Conservation (phyloP, 495 filamentous ascomycete species). For the Sphaerosporella brunnea region DNA sequence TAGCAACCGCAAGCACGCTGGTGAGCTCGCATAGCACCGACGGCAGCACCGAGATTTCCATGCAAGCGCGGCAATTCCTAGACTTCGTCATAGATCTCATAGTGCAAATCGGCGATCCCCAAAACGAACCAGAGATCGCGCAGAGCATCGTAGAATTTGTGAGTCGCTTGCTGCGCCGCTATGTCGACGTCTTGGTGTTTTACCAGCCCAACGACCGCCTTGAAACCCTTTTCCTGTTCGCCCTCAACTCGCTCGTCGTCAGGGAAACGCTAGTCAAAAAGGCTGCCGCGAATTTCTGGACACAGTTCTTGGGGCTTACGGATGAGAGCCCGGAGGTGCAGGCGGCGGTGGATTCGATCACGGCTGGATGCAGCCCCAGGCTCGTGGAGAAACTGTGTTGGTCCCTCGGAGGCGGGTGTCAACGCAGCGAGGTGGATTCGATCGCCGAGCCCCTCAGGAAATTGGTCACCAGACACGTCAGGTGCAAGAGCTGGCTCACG, state of each 20-base stretch:
- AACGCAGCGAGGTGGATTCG: slow-evolving; percentile 58
- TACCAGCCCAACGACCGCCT: slow-evolving; percentile 35
- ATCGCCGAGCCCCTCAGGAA: slow-evolving; percentile 63
- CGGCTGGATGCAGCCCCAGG: slow-evolving; percentile 15
- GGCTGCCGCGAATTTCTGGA: slow-evolving; percentile 68
- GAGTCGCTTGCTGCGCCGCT: slow-evolving; percentile 45
- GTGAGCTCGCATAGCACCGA: slow-evolving; percentile 44
- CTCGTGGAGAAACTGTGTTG: slow-evolving; percentile 26
- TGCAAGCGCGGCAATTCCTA: slow-evolving; percentile 39
- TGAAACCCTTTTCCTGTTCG: slow-evolving; percentile 59
- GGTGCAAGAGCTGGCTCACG: slow-evolving; percentile 43
- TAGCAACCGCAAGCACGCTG: slow-evolving; percentile 63
- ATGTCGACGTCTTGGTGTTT: slow-evolving; percentile 39
- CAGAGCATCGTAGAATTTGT: slow-evolving; percentile 60
- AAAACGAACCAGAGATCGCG: slow-evolving; percentile 60
- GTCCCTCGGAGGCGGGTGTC: slow-evolving; percentile 55
- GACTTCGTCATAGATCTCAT: slow-evolving; percentile 49
- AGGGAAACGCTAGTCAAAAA: slow-evolving; percentile 65
- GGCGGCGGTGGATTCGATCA: slow-evolving; percentile 14
- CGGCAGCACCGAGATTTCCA: slow-evolving; percentile 29
- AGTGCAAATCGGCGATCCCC: slow-evolving; percentile 43
- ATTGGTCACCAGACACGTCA: slow-evolving; percentile 46
- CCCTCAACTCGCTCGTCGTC: slow-evolving; percentile 50
- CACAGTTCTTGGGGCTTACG: slow-evolving; percentile 31
- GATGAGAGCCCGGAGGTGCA: slow-evolving; percentile 9